phyloP scores from a whole-genome alignment of 2,329 filamentous ascomycete genomes.

The Rasamsonia emersonii region DNA sequence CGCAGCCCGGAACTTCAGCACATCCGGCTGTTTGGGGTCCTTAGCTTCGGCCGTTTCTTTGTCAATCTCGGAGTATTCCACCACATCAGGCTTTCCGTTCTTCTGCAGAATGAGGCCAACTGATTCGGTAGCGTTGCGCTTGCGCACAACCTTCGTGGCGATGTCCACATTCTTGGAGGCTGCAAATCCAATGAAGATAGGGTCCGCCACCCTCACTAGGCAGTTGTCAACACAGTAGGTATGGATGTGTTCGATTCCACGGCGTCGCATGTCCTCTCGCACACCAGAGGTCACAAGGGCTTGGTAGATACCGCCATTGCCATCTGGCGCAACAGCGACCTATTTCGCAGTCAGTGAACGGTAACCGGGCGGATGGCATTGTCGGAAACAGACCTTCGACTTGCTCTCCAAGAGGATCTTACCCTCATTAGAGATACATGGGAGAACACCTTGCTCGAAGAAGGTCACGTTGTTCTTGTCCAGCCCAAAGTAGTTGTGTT shows the following conservation, averaged over 20 bases:
- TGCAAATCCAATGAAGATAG: slow-evolving; percentile 88
- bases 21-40: slow-evolving; percentile 67
- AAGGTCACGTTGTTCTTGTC: slow-evolving; percentile 77
- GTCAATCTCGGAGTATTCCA: slow-evolving; percentile 98
- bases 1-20: slow-evolving; percentile 92
- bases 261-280: slow-evolving; percentile 76
- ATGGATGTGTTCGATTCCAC: slow-evolving; percentile 90
- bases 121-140: slow-evolving; percentile 91
- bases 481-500: slow-evolving; percentile 86
- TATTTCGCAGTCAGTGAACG: slow-evolving; percentile 17
- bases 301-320: slow-evolving; percentile 94
- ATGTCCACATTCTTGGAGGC: slow-evolving; percentile 85
- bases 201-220: slow-evolving; percentile 96
- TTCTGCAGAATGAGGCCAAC: slow-evolving; percentile 91
- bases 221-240: slow-evolving; percentile 99
- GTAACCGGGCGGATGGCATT: not conserved
- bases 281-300: slow-evolving; percentile 74
- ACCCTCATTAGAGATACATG: slow-evolving; percentile 94
- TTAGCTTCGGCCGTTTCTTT: slow-evolving; percentile 77
- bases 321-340: slow-evolving; percentile 90
- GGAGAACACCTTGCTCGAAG: slow-evolving; percentile 94
- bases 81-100: slow-evolving; percentile 92
- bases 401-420: slow-evolving; percentile 94
- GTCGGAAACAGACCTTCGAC: slow-evolving; percentile 50
- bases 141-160: slow-evolving; percentile 97